Evolutionary conservation across 305 asterid species (phyloP).

Genomic region (Fraxinus dipetala): DNA sequence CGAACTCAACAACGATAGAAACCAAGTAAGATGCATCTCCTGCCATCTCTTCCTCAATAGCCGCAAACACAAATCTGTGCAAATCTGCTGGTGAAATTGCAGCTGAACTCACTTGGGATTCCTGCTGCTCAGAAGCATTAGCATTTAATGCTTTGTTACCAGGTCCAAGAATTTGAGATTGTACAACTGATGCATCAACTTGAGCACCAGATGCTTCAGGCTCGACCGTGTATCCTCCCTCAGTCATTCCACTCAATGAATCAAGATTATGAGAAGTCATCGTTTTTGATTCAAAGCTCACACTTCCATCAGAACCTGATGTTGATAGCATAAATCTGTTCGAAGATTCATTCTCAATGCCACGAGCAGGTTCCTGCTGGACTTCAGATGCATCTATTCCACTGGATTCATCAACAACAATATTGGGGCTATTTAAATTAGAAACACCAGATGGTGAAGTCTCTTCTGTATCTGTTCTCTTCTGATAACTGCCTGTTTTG

Average conservation of each 20-base stretch:
- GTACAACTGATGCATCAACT: conserved; percentile 39
- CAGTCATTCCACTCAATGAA: conserved; percentile 39
- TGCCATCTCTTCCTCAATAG: conserved; percentile 84
- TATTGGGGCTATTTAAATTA: conserved; percentile 31
- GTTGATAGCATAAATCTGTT: conserved; percentile 35
- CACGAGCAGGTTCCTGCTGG: conserved; percentile 36
- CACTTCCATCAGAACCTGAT: conserved; percentile 57
- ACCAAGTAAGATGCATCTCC: conserved; percentile 85
- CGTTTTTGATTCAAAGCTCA: conserved; percentile 24
- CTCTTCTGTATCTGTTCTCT: conserved; percentile 49
- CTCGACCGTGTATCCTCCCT: conserved; percentile 30
- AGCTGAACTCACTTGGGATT: conserved; percentile 59
- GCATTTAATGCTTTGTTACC: conserved; percentile 44
- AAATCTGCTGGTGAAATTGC: conserved; percentile 70
- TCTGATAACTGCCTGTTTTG: conserved; percentile 67
- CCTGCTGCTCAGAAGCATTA: conserved; percentile 47
- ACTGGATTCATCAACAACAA: conserved; percentile 32
- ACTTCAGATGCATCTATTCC: conserved; percentile 39
- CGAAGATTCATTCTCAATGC: conserved; percentile 36
- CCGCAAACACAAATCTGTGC: conserved; percentile 59
- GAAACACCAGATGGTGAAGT: conserved; percentile 46
- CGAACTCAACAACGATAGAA: conserved; percentile 75
- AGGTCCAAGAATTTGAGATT: conserved; percentile 35
- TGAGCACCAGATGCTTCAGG: conserved; percentile 38
- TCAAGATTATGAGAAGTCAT: conserved; percentile 29